Evolutionary conservation across 1,284 basidiomycete genomes (phyloP), one percentile per base, ranked within the genome.

Genomic region (Exsudoporus floridanus): DNA sequence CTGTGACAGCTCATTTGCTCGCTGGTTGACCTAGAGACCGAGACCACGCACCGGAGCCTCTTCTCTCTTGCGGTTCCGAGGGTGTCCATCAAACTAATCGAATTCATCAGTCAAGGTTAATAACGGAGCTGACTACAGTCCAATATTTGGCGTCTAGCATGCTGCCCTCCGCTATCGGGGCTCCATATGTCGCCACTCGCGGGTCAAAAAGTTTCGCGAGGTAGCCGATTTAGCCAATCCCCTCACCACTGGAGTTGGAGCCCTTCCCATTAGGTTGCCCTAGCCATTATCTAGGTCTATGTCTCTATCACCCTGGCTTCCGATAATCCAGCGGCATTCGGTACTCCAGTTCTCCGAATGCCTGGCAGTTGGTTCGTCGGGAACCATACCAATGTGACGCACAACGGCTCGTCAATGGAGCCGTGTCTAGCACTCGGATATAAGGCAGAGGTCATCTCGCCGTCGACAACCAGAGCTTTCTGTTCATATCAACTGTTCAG

Each of bases 281-380:
- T 31, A 21, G 23, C 18, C 43, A 50, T 48, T 21, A 7, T 28
- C 28, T 45, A 5, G 10, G 12, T 38, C 37, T 23, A 30, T 14
- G 16, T 44, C 40, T 23, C 37, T 21, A 33, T 35, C 35, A 47
- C 23, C 37, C n/a, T 33, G 19, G 30, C 19, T 18, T 33, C 50
- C 48, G 34, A 40, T 33, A 8, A 25, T 12, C 37, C 18, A 12
- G 30, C 41, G 40, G 49, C 40, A 13, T 30, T 42, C 34, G 45
- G 42, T 23, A 13, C 13, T 12, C 13, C 5, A 7, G 23, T 16
- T 21, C 18, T n/a, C 59, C 63, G 48, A 37, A 52, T 13, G 36
- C 55, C 43, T 60, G 50, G 59, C 48, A 3, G 34, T 45, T 63
- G 55, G 63, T 60, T 47, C 46, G 39, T 62, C 56, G 49, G 53